phyloP scores from a whole-genome alignment of 768 basidiomycete species.

The Leccinum incarnatum region DNA sequence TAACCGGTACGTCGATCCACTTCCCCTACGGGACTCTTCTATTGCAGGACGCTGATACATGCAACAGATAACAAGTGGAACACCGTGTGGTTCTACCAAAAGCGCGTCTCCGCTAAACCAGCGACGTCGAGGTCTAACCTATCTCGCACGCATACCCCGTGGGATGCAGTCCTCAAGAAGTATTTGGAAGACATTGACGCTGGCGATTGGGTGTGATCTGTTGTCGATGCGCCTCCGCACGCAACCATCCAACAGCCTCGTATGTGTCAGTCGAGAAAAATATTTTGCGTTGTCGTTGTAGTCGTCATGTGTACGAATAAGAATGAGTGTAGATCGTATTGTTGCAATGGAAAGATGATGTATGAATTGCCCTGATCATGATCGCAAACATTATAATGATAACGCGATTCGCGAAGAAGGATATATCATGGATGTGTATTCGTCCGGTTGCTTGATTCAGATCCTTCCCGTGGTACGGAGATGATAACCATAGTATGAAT shows the following conservation, averaged over 20 bases:
- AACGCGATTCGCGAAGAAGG: too few species aligned
- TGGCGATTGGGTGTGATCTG: background rate
- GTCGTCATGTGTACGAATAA: background rate
- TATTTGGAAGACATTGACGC: constrained; percentile 4
- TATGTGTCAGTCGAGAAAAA: background rate
- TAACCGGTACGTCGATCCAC: constrained; percentile 1
- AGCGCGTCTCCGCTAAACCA: background rate
- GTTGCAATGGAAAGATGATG: background rate
- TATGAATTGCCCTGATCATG: background rate
- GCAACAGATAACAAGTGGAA: constrained; percentile 9
- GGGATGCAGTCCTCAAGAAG: background rate
- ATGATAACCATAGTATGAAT: too few species aligned
- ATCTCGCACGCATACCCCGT: background rate
- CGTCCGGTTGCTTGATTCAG: too few species aligned
- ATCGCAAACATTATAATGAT: too few species aligned
- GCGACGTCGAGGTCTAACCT: background rate
- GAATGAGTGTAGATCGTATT: background rate
- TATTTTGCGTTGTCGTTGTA: background rate
- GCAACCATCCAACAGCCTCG: background rate
- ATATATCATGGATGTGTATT: too few species aligned
- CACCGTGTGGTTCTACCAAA: constrained; percentile 9
- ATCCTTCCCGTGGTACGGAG: too few species aligned
- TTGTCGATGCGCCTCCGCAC: background rate
- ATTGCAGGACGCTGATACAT: background rate
- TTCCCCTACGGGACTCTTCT: background rate